Percentiles rank a stretch among this genome's conserved stretches.
Evolutionary conservation across 2,329 filamentous ascomycete genomes (phyloP).

Genomic region (Pseudogymnoascus sp.): DNA sequence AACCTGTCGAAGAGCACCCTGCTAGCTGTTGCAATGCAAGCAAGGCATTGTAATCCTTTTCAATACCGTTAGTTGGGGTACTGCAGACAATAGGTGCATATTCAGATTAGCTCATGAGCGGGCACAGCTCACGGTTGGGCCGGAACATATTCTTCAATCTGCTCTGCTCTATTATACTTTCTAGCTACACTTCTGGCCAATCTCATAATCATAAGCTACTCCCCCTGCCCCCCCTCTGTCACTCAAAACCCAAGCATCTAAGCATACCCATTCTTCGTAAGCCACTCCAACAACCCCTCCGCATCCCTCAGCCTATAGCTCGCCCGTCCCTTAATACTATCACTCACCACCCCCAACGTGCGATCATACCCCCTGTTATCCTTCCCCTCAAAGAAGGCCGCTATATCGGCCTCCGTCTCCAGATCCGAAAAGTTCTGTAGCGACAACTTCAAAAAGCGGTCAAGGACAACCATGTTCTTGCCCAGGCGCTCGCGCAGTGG

Average conservation of each 20-base stretch:
- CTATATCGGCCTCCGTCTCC: slow-evolving; percentile 65
- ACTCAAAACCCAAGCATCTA: slow-evolving; percentile 22
- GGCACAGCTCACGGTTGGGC: no score
- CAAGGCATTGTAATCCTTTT: no score
- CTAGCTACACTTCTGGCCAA: slow-evolving; percentile 11
- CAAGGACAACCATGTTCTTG: slow-evolving; percentile 76
- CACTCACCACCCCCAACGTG: slow-evolving; percentile 74
- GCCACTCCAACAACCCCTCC: slow-evolving; percentile 67
- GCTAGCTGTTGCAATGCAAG: no score
- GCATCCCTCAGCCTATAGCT: slow-evolving; percentile 74
- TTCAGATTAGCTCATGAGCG: no score
- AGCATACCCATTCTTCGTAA: slow-evolving; percentile 53
- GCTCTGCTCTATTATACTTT: background rate
- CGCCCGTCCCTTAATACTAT: slow-evolving; percentile 76
- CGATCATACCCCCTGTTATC: slow-evolving; percentile 82
- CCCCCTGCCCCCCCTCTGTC: background rate
- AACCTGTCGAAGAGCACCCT: no score
- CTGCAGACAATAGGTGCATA: no score
- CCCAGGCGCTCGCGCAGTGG: slow-evolving; percentile 62
- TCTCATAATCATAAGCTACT: slow-evolving; percentile 14
- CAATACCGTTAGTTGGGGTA: no score
- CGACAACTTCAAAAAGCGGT: slow-evolving; percentile 75
- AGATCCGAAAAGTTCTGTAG: slow-evolving; percentile 71
- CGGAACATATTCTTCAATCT: slow-evolving; percentile 17
- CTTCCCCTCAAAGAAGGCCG: slow-evolving; percentile 75